Evolutionary conservation across 1,284 basidiomycete species (phyloP), one percentile per base, ranked within the genome.

Genomic region (Somion occarium): DNA sequence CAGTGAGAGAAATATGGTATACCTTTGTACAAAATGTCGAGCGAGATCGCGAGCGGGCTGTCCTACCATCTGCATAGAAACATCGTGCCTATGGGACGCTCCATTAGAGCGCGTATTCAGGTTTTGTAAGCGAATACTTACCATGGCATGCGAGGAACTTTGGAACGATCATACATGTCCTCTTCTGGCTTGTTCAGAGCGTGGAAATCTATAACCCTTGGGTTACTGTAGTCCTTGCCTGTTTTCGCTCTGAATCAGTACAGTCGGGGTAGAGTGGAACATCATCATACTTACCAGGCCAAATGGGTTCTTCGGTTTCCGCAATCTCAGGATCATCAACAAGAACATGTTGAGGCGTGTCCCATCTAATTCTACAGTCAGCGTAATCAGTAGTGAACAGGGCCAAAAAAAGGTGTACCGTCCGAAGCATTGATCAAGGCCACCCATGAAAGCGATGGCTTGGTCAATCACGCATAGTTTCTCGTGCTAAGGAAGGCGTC

Each of bases 401-500:
- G 4, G 37, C 18, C 38, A 1, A 3, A 22, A 4, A 52, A n/a
- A 38, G 30, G 15, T 39, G 44, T 53, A 84, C 85, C 85, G 72
- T 64, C 93, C 93, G 61, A 92, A 94, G 61, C 90, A 98, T 43
- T 96, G 77, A 69, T 99, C 97, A 34, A 99, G 71, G 1, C 97
- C 97, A 25, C 97, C 97, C 91, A 95, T 97, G 70, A 99, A 99
- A 0, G 92, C 96, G 57, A 98, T 96, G 0, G 92, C 87, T 68
- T 98, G 92, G 67, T 99, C 97, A 56, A 99, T 92, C 13, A 98
- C 93, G 66, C 96, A 98, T 53, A 99, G 68, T 69, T 99, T 99
- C 73, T 99, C 97, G 70, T 99, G 97, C 86, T 95, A 65, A 48
- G 24, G n/a, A 44, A 44, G n/a, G 20, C 26, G 38, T 54, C 27